These are phyloP conservation scores for Colletotrichum somersetense DNA, from an alignment of 2,329 filamentous ascomycete genomes.

Conservation along the genomic window DNA sequence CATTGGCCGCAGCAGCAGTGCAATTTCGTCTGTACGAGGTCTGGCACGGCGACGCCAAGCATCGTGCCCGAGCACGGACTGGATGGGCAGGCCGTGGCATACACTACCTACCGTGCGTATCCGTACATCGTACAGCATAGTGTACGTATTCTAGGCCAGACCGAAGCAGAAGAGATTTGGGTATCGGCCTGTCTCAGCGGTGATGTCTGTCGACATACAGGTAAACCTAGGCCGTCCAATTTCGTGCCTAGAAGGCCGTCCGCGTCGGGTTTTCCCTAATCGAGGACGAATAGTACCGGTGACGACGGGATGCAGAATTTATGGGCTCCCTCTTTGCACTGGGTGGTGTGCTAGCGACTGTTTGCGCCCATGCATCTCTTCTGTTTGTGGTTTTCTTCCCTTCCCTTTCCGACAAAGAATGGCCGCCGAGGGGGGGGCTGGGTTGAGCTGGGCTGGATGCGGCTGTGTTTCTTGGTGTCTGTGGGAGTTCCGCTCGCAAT, in stretches of 20 bases:
- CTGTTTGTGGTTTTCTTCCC: background rate
- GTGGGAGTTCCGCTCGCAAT: background rate
- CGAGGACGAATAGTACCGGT: too few relatives aligned
- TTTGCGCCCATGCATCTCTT: background rate
- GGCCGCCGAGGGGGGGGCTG: conserved; percentile 1
- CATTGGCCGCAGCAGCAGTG: conserved; percentile 32
- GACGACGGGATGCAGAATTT: background rate
- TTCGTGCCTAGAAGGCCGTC: conserved; percentile 4
- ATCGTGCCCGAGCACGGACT: conserved; percentile 24
- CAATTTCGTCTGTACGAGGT: conserved; percentile 38
- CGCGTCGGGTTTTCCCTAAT: background rate
- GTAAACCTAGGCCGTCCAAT: conserved; percentile 16
- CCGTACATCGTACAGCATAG: background rate
- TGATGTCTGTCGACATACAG: conserved; percentile 4
- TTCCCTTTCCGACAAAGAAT: conserved; percentile 17
- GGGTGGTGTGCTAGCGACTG: background rate
- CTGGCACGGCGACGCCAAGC: conserved; percentile 31
- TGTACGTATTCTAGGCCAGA: conserved; percentile 17
- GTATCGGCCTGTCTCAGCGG: background rate
- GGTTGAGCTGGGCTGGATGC: conserved; percentile 10
- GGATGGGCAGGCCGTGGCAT: background rate
- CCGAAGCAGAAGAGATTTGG: conserved; percentile 1
- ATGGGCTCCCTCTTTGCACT: background rate
- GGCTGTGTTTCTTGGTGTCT: conserved; percentile 16
- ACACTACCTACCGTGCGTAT: too few relatives aligned